Base-by-base conservation (phyloP, 208 protist genomes). In the Trypanosoma brucei region DNA sequence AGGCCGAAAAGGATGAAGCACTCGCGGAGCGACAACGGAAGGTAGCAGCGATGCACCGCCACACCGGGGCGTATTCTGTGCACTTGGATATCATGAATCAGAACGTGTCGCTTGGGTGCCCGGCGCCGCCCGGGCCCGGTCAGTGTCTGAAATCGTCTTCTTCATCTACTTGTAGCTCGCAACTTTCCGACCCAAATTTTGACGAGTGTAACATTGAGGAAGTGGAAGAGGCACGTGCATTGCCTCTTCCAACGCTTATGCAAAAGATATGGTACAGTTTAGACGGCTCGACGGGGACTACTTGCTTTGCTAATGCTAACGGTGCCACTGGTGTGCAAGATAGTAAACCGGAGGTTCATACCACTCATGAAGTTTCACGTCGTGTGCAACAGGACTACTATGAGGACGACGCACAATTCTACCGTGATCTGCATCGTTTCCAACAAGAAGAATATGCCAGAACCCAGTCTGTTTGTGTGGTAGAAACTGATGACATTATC, bases 351-450 rank as follows among this genome's bases (percentile, higher is more conserved):
- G 52, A 14, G 53, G 55, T 45, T 62, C 74, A 72, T 59, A 55
- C 56, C 44, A 58, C 71, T 13, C 78, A 81, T 34, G 83, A 88
- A 50, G 71, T 90, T 0, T 95, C 89, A 22, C 72, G 77, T 37
- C 86, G 89, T 33, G 86, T 95, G 11, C 89, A 95, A 70, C 80
- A 91, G 70, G 49, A 85, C 60, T 95, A 95, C 74, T 95, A 88
- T 62, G 78, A 86, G 53, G 86, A 95, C 7, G 89, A 95, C 60
- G 70, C 78, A 9, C 62, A 67, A 36, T 61, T 82, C n/a, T 94
- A 83, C 46, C 59, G 48, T 8, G 82, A 80, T 42, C 75, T 76
- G 31, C 37, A 68, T 39, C 58, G 52, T 1, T 73, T 72, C 22
- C 50, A 54, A 35, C 6, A 14, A 14, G 42, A 11, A 14, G 42